Base-by-base conservation (phyloP, 2,329 filamentous ascomycete species). In the Trichoderma brevicompactum region DNA sequence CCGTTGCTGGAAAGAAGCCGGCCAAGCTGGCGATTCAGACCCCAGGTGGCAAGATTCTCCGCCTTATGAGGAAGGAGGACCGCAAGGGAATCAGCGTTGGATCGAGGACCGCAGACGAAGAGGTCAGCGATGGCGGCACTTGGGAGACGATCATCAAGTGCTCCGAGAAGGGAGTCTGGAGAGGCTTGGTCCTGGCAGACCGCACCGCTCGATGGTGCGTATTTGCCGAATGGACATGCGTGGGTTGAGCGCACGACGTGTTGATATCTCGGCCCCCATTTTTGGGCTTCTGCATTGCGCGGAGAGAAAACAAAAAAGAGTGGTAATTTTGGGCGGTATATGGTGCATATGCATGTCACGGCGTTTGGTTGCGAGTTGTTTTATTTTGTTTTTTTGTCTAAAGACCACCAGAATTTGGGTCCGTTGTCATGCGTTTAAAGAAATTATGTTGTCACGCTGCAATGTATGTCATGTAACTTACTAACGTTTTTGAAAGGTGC, bases 1-100 rank as follows among this genome's bases (percentile, higher is more conserved):
- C 81, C 5, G 82, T 84, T 65, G 80, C 84, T 44, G 83, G 83
- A 32, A 87, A 88, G 74, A 99, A 99, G 77, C 94, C 95, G 2
- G 95, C 95, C 5, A 99, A 99, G 78, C 79, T 99, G 62, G 95
- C 95, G 0, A 94, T 99, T 64, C 95, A 99, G 78, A 92, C 91
- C 6, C 95, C 95, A 0, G 91, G 90, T 36, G 95, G 96, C 67
- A 98, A 98, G 80, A 98, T 99, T 70, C 85, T 98, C 66, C 84
- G 95, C 61, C 82, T 96, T 73, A 92, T 92, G 82, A 84, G 91
- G 71, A 94, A 94, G 80, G 91, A 88, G 71, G 90, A 92, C 69
- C 83, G 85, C 72, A 85, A 83, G 73, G 82, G 80, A 64, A 80
- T 82, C 67, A 83, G 80, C 53, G 80, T 81, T 28, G 81, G 80